These are phyloP conservation scores for Viridothelium virens DNA, from an alignment of 495 filamentous ascomycete species.

Conservation along the genomic window DNA sequence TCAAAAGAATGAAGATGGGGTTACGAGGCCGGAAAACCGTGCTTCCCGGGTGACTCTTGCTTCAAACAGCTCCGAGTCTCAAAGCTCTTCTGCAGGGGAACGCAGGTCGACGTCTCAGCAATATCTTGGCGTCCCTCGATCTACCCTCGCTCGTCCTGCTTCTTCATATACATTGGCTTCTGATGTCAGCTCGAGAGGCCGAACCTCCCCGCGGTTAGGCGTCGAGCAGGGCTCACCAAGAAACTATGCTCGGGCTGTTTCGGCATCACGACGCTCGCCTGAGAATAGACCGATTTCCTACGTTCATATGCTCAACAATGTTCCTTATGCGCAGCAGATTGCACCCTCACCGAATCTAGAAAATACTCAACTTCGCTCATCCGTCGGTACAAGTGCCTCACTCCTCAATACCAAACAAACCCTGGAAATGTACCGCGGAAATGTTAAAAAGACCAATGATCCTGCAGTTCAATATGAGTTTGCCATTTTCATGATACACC, in stretches of 20 bases:
- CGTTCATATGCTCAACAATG: slow-evolving; percentile 70
- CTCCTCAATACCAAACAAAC: slow-evolving; percentile 84
- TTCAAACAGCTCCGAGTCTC: slow-evolving; percentile 11
- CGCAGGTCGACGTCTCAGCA: slow-evolving; percentile 4
- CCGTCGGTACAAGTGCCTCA: slow-evolving; percentile 82
- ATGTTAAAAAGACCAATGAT: slow-evolving; percentile 94
- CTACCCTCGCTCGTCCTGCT: slow-evolving; percentile 42
- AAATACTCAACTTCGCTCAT: slow-evolving; percentile 64
- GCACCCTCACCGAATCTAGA: slow-evolving; percentile 67
- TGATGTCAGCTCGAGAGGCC: slow-evolving; percentile 49
- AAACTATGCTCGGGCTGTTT: slow-evolving; percentile 26
- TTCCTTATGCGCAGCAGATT: slow-evolving; percentile 79
- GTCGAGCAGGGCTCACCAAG: slow-evolving; percentile 36
- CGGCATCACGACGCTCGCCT: slow-evolving; percentile 50
- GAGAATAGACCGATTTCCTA: slow-evolving; percentile 74
- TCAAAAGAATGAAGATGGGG: background rate
- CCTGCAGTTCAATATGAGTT: slow-evolving; percentile 86
- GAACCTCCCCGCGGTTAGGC: slow-evolving; percentile 45
- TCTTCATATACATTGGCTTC: slow-evolving; percentile 67
- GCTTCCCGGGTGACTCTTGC: background rate
- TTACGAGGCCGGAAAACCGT: background rate
- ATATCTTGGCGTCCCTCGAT: slow-evolving; percentile 1
- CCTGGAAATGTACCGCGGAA: slow-evolving; percentile 92
- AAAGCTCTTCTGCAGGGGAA: slow-evolving; percentile 11
- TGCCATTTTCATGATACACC: slow-evolving; percentile 83